A percentile compares a stretch with the other conserved stretches of the same genome.
phyloP scores from a whole-genome alignment of 2,329 filamentous ascomycete species.

The Trichoderma endophyticum region DNA sequence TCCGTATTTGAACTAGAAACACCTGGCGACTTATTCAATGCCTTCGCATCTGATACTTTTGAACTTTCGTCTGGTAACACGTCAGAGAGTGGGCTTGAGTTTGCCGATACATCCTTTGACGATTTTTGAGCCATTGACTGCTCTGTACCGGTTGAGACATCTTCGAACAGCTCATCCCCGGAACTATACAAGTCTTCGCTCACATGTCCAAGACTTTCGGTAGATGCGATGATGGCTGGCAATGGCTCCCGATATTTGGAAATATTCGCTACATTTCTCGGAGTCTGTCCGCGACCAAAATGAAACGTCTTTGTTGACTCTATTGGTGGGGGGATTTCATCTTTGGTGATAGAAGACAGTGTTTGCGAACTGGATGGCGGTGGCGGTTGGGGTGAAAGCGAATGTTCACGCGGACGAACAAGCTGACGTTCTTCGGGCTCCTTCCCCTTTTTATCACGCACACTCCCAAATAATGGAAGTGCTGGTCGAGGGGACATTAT shows the following conservation, averaged over 20 bases:
- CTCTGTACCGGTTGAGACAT: background rate
- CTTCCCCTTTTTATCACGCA: conserved; percentile 59
- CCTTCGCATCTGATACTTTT: background rate
- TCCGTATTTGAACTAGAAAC: background rate
- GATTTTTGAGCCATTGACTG: background rate
- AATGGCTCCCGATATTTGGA: conserved; percentile 61
- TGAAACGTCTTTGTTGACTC: conserved; percentile 57
- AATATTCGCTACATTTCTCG: conserved; percentile 53
- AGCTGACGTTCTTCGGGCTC: conserved; percentile 55
- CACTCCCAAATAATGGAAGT: conserved; percentile 71
- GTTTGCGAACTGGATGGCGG: background rate
- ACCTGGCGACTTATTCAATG: background rate
- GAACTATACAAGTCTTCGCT: conserved; percentile 50
- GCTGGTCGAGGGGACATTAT: conserved; percentile 72
- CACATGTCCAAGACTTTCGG: conserved; percentile 62
- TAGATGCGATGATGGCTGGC: conserved; percentile 66
- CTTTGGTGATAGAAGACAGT: background rate
- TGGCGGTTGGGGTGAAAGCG: background rate
- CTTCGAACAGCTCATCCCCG: conserved; percentile 29
- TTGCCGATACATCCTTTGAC: background rate
- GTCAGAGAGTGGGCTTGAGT: background rate
- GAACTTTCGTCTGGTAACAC: background rate
- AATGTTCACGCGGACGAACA: conserved; percentile 45
- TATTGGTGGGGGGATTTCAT: conserved; percentile 14
- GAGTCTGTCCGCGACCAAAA: conserved; percentile 54